These are phyloP conservation scores for Coniophora puteana DNA, from an alignment of 1,284 basidiomycete genomes.

Conservation along the genomic window DNA sequence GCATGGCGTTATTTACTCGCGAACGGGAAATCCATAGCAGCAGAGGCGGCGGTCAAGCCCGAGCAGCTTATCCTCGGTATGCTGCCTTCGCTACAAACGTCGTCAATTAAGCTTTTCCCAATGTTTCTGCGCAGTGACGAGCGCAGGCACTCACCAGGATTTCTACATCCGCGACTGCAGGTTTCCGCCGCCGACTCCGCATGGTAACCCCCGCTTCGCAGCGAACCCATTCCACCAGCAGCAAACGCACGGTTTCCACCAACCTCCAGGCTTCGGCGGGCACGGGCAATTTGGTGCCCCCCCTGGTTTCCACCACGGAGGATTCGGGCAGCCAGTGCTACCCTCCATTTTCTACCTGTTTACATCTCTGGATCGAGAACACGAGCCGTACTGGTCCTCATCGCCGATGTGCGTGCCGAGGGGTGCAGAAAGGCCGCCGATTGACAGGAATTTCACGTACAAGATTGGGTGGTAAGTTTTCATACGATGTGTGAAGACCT, in stretches of 20 bases:
- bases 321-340: conserved; percentile 20
- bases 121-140: conserved; percentile 27
- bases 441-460: conserved; percentile 32
- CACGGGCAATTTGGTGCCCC: conserved; percentile 3
- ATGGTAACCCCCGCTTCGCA: conserved; percentile 12
- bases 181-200: conserved; percentile 14
- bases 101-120: background rate
- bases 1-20: conserved; percentile 42
- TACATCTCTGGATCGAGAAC: conserved; percentile 27
- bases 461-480: conserved; percentile 30
- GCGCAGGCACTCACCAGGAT: conserved; percentile 33
- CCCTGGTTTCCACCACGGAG: conserved; percentile 9
- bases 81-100: conserved; percentile 7
- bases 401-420: conserved; percentile 23
- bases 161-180: conserved; percentile 34
- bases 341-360: conserved; percentile 36
- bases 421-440: conserved; percentile 15
- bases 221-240: conserved; percentile 13
- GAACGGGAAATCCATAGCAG: conserved; percentile 30
- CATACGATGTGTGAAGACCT: background rate
- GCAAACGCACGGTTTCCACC: conserved; percentile 15
- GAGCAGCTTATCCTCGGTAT: conserved; percentile 44
- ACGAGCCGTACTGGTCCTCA: conserved; percentile 35
- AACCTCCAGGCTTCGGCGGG: conserved; percentile 11
- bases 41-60: conserved; percentile 32